These are phyloP conservation scores for Arctium minus DNA, from an alignment of 129 eudicot genomes.

Conservation along the genomic window DNA sequence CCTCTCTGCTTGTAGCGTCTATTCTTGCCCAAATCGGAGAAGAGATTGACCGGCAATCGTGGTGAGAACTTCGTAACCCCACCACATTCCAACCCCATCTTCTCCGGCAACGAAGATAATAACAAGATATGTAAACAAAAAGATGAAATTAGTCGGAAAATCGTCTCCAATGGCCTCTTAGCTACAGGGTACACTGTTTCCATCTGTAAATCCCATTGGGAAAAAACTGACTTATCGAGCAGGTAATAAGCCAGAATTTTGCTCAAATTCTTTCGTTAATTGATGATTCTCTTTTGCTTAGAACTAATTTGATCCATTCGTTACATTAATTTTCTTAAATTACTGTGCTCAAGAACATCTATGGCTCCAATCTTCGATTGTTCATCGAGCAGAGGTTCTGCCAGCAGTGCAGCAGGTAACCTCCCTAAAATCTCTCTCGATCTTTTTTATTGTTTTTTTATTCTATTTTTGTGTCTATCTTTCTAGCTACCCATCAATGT, in stretches of 20 bases:
- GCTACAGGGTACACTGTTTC: conserved; percentile 61
- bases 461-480: too few species aligned
- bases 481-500: too few species aligned
- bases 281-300: neutral
- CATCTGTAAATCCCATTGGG: conserved; percentile 84
- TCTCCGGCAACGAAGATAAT: too few species aligned
- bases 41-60: too few species aligned
- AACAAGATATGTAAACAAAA: conserved; percentile 43
- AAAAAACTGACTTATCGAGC: conserved; percentile 55
- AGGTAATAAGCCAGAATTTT: conserved; percentile 39
- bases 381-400: too few species aligned
- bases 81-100: too few species aligned
- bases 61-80: too few species aligned
- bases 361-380: neutral
- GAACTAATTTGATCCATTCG: neutral
- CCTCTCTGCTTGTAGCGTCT: too few species aligned
- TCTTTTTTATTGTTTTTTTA: too few species aligned
- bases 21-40: too few species aligned
- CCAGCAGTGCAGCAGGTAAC: too few species aligned
- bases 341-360: neutral
- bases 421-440: too few species aligned
- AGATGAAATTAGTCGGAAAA: conserved; percentile 40
- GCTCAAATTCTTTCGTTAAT: neutral
- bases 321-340: neutral
- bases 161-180: conserved; percentile 46